Evolutionary conservation across 2,329 filamentous ascomycete genomes (phyloP).

Genomic region (Paraphoma sp.): DNA sequence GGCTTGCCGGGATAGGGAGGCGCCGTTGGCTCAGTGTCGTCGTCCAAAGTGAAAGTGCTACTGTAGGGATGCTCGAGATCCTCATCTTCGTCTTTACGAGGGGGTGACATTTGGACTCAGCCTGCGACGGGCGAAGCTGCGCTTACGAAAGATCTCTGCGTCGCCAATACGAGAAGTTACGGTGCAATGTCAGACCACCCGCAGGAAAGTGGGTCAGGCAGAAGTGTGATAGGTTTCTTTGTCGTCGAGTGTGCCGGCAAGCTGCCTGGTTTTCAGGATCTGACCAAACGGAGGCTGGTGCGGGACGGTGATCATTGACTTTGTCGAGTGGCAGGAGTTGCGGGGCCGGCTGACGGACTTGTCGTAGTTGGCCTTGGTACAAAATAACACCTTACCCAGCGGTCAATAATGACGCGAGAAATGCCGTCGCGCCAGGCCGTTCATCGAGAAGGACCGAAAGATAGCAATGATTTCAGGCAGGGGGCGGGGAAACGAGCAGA

Average conservation of each 20-base stretch:
- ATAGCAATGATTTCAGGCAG: constrained; percentile 1
- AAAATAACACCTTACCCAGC: constrained; percentile 6
- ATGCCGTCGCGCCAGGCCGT: background rate
- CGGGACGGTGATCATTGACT: constrained; percentile 25
- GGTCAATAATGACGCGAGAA: constrained; percentile 30
- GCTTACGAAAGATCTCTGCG: constrained; percentile 25
- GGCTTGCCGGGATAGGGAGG: background rate
- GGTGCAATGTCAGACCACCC: constrained; percentile 20
- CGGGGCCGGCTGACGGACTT: constrained; percentile 39
- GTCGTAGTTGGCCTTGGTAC: constrained; percentile 19
- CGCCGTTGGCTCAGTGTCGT: background rate
- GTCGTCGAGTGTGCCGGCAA: constrained; percentile 6
- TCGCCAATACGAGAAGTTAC: constrained; percentile 9
- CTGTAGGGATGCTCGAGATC: background rate
- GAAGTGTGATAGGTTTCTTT: constrained; percentile 17
- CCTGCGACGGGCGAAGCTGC: constrained; percentile 8
- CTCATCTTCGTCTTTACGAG: constrained; percentile 9
- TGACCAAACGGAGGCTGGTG: constrained; percentile 14
- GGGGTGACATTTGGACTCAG: constrained; percentile 25
- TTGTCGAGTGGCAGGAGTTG: constrained; percentile 29
- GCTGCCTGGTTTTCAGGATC: constrained; percentile 2
- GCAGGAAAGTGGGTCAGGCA: constrained; percentile 10
- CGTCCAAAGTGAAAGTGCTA: background rate
- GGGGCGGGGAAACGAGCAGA: constrained; percentile 6
- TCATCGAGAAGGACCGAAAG: background rate